Evolutionary conservation across 192 early-diverging fungal species (phyloP), one percentile per base, ranked within the genome.

Genomic region (Backusella parvicylindrica): DNA sequence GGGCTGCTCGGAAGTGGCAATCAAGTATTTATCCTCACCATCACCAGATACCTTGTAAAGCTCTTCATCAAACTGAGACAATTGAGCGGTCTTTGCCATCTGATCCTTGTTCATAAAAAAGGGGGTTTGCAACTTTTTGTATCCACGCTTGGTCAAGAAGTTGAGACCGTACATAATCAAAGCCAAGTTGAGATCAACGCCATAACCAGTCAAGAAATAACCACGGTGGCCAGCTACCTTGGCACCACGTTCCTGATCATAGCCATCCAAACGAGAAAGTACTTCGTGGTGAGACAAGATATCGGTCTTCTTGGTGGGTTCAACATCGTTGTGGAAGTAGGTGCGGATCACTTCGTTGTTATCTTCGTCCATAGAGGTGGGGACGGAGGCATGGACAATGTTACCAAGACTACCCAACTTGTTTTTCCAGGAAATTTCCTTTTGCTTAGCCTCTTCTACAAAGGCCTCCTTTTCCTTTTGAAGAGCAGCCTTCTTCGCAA

Each of bases 51-150:
- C 89, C 82, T 96, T 98, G 91, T 99, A 99, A 71, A 99, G 87
- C 73, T 97, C 98, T 83, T 99, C 98, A 75, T 99, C 97, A 81
- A 97, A 99, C 85, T 99, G 93, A 43, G 91, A 90, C 60, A 99
- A 88, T 84, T 99, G 98, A 6, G 98, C 98, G 6, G 98, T 99
- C 89, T 97, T 96, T 38, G 96, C 95, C 98, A 99, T 99, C 35
- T 95, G 87, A 31, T 96, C 95, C 85, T 90, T 91, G 64, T 92
- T 92, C 98, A 99, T 99, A 77, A 99, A 99, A 88, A 93, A 99
- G 36, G 98, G 98, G 6, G 98, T 99, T 85, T 93, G 93, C 21
- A 99, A 89, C 88, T 98, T 98, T 69, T 89, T 96, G 82, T 95
- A 98, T 16, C 89, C 91, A 50, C 86, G 84, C 72, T 85, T 88